Evolutionary conservation across 1,139 yeast species (phyloP), one percentile per base, ranked within the genome.

Genomic region (Arxiozyma slooffiae): DNA sequence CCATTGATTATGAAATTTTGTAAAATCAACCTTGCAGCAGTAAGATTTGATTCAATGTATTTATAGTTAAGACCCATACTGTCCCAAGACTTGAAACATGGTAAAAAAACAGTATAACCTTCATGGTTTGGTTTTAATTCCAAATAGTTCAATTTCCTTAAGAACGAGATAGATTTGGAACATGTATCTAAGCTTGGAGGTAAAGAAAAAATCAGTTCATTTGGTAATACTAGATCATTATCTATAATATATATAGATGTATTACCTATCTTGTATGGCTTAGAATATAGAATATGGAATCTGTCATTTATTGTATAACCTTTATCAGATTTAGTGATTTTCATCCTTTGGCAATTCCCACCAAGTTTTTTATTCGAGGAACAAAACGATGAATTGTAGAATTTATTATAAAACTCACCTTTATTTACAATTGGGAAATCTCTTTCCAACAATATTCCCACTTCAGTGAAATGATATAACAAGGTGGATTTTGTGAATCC

Each of bases 91-190:
- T 73, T 68, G 24, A 86, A 81, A 54, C 92, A 82, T 0, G 97
- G 98, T 41, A 90, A 68, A 49, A 92, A 79, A 0, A 84, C 70
- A 0, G 97, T 80, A 69, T 86, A 87, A 0, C 96, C 95, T 21
- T 68, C 58, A 20, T 68, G 67, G 50, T 80, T 77, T 11, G 65
- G 63, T 4, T 71, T 67, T 26, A 79, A 70, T 48, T 74, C 71
- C 24, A 77, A 59, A 38, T 81, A 57, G 7, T 69, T 71, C n/a
- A 78, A 65, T 23, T 79, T 76, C 21, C 77, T 73, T 47, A 83
- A 58, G 50, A 80, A 76, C 7, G 68, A 61, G 48, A 81, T 60
- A 0, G 84, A 75, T 53, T 70, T 75, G 0, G 85, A 73, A 53
- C 81, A 77, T 44, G 75, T 74, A 47, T 73, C 71, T 43, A 78